phyloP scores from a whole-genome alignment of 371 early-diverging fungal genomes.

The Zancudomyces culisetae region DNA sequence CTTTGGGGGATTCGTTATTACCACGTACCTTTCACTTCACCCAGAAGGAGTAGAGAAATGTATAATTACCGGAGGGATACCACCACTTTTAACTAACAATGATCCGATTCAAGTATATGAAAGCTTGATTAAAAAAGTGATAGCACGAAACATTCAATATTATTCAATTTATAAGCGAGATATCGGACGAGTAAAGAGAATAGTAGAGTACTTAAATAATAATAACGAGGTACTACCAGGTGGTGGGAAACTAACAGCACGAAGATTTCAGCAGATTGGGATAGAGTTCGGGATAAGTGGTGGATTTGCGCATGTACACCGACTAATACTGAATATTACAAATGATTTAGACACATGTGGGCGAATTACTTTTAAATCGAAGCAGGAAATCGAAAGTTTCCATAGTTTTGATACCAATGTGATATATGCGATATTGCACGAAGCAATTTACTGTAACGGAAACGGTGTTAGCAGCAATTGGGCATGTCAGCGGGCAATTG shows the following conservation, averaged over 20 bases:
- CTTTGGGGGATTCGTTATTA: slow-evolving; percentile 54
- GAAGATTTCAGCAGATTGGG: slow-evolving; percentile 54
- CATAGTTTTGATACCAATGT: slow-evolving; percentile 40
- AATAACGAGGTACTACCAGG: slow-evolving; percentile 33
- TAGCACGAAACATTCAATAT: slow-evolving; percentile 37
- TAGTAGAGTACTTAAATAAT: slow-evolving; percentile 30
- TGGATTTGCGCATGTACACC: slow-evolving; percentile 44
- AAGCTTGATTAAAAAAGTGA: slow-evolving; percentile 35
- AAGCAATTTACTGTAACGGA: slow-evolving; percentile 45
- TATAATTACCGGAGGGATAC: slow-evolving; percentile 53
- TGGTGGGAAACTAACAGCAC: slow-evolving; percentile 43
- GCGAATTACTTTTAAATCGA: slow-evolving; percentile 28
- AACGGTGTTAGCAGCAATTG: slow-evolving; percentile 34
- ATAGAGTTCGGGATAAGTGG: slow-evolving; percentile 39
- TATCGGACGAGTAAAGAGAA: slow-evolving; percentile 35
- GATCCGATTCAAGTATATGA: slow-evolving; percentile 41
- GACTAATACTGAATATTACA: slow-evolving; percentile 29
- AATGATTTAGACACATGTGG: slow-evolving; percentile 30
- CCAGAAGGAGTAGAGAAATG: slow-evolving; percentile 42
- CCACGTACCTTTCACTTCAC: slow-evolving; percentile 45
- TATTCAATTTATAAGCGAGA: slow-evolving; percentile 44
- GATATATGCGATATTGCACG: slow-evolving; percentile 48
- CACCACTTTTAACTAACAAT: slow-evolving; percentile 34
- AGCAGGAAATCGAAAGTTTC: slow-evolving; percentile 22
- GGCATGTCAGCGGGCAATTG: slow-evolving; percentile 37